phyloP scores from a whole-genome alignment of 768 basidiomycete species.

The Guyanaporus albipodus region DNA sequence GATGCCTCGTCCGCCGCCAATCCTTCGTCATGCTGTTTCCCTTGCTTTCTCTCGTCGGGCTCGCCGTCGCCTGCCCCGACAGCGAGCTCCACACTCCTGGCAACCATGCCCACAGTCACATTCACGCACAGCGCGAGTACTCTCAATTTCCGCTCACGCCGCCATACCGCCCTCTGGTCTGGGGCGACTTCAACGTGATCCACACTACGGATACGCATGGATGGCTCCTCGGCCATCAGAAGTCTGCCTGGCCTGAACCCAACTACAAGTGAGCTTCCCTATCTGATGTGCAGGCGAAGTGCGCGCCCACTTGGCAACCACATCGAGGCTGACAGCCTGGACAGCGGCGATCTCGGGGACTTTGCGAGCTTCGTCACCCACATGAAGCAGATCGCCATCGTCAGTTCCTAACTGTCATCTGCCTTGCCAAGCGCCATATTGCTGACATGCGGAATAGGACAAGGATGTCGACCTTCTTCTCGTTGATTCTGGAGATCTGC shows the following conservation, averaged over 20 bases:
- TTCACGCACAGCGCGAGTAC: conserved; percentile 34
- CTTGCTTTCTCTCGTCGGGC: conserved; percentile 13
- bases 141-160: conserved; percentile 43
- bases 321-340: not conserved
- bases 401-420: conserved; percentile 23
- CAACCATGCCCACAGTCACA: conserved; percentile 34
- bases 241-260: conserved; percentile 66
- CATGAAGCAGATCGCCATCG: conserved; percentile 72
- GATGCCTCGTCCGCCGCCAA: not conserved
- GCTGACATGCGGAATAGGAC: conserved; percentile 32
- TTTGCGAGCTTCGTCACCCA: conserved; percentile 82
- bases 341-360: conserved; percentile 67
- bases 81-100: conserved; percentile 19
- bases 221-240: conserved; percentile 83
- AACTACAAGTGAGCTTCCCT: conserved; percentile 52
- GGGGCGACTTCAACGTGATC: conserved; percentile 89
- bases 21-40: conserved; percentile 12
- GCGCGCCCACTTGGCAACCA: not conserved
- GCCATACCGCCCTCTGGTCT: conserved; percentile 66
- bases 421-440: not conserved
- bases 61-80: conserved; percentile 23
- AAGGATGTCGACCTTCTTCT: conserved; percentile 80
- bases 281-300: not conserved
- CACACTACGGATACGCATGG: conserved; percentile 84
- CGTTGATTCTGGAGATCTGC: conserved; percentile 77